Conservation (phyloP, 83 land plant species). For the Diphasiastrum complanatum region DNA sequence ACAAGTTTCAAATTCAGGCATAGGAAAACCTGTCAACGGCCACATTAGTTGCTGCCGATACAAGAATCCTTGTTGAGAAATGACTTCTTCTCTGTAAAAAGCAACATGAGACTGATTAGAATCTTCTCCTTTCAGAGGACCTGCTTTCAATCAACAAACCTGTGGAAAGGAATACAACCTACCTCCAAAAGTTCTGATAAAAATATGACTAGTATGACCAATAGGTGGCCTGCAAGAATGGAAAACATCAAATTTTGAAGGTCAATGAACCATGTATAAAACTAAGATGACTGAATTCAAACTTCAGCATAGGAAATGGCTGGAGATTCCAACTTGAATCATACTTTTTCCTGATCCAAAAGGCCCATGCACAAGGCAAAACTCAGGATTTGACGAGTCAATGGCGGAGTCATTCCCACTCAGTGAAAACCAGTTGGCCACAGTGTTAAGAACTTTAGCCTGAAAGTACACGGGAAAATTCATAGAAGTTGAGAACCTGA, state of each 20-base stretch:
- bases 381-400: slow-evolving; percentile 17
- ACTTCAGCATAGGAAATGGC: too few species aligned
- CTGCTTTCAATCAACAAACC: too few species aligned
- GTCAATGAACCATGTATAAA: neutral
- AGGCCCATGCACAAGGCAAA: slow-evolving; percentile 35
- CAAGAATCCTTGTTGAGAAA: slow-evolving; percentile 14
- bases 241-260: neutral
- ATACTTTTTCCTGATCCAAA: slow-evolving; percentile 37
- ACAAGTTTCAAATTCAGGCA: neutral
- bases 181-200: slow-evolving; percentile 20
- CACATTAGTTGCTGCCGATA: slow-evolving; percentile 30
- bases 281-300: neutral
- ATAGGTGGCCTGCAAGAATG: slow-evolving; percentile 28
- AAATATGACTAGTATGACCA: slow-evolving; percentile 26
- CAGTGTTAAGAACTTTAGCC: slow-evolving; percentile 13
- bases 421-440: slow-evolving; percentile 14
- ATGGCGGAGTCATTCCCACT: neutral
- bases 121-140: too few species aligned
- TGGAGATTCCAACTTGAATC: too few species aligned
- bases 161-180: neutral
- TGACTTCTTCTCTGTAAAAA: slow-evolving; percentile 12
- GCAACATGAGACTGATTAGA: neutral
- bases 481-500: neutral
- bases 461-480: neutral
- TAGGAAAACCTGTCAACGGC: slow-evolving; percentile 29